Evolutionary conservation across 805 yeast genomes (phyloP), one percentile per base, ranked within the genome.

Genomic region (Sugiyamaella boreocaroliniensis): DNA sequence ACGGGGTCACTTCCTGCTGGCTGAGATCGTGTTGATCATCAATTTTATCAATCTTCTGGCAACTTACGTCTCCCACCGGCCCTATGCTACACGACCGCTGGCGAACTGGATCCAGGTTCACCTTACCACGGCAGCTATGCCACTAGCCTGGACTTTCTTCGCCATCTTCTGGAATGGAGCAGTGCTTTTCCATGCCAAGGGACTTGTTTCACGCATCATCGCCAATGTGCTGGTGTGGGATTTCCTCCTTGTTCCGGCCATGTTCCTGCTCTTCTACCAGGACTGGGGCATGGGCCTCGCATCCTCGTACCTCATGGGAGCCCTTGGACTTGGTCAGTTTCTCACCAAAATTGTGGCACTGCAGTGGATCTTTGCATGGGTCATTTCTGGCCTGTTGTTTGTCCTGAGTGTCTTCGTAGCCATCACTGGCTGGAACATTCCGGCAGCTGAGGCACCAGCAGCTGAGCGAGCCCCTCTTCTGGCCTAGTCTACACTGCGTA

Each of bases 91-190:
- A 63, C 72, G 74, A 51, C 81, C 82, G 9, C 58, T 80, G 47
- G 56, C 70, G 50, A 74, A 73, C 55, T 82, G 83, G 78, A 57
- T 81, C 29, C 68, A 80, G 40, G 71, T 85, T 49, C 95, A 88
- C 68, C 68, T 82, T 58, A 77, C 92, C 14, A 75, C 76, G 12
- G 76, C 81, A 9, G 87, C 90, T 0, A 59, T 86, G 61, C 95
- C 96, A 12, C 67, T 85, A 51, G 74, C 85, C 32, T 88, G 95
- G 95, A 69, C 83, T 40, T 65, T 85, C 54, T 85, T 81, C 63
- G 83, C 82, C 20, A 65, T 87, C 40, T 85, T 86, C 73, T 88
- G 95, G 95, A 85, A 85, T 64, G 95, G 95, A 45, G 89, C 95
- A 1, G 84, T 83, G 29, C 65, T 84, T 64, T 78, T 83, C 70